Percentiles rank a stretch among this genome's conserved stretches.
Conservation (phyloP, 768 basidiomycete species). For the Tulasnella sp. region DNA sequence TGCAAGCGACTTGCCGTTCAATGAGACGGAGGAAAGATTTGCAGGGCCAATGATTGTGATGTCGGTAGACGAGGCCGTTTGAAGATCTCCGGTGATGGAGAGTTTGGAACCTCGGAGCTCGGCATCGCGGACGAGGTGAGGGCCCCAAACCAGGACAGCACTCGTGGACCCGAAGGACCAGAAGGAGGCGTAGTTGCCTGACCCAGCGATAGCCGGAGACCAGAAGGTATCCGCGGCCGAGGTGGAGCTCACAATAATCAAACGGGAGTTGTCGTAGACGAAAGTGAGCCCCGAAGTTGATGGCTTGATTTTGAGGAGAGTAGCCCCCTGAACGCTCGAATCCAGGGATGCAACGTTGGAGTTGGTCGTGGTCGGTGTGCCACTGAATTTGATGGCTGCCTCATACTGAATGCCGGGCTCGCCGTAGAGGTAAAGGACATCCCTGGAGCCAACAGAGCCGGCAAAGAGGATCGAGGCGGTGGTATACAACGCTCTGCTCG, state of each 20-base stretch:
- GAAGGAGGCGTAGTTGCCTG: slow-evolving; percentile 46
- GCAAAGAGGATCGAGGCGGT: slow-evolving; percentile 72
- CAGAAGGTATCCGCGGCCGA: slow-evolving; percentile 34
- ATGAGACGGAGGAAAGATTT: slow-evolving; percentile 47
- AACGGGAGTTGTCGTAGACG: slow-evolving; percentile 37
- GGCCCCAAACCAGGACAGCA: slow-evolving; percentile 52
- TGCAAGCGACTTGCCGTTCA: slow-evolving; percentile 58
- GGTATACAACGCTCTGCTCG: slow-evolving; percentile 50
- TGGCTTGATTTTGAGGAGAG: slow-evolving; percentile 16
- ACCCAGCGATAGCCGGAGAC: slow-evolving; percentile 21
- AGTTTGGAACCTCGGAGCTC: slow-evolving; percentile 38
- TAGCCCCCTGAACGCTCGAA: not conserved
- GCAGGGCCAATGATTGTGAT: slow-evolving; percentile 53
- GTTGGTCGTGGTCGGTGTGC: slow-evolving; percentile 29
- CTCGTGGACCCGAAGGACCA: slow-evolving; percentile 72
- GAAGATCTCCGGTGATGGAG: slow-evolving; percentile 57
- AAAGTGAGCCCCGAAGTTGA: slow-evolving; percentile 37
- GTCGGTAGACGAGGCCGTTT: slow-evolving; percentile 34
- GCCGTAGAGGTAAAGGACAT: slow-evolving; percentile 58
- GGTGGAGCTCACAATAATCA: slow-evolving; percentile 40
- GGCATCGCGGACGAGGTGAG: slow-evolving; percentile 47
- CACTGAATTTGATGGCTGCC: slow-evolving; percentile 44
- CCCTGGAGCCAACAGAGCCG: slow-evolving; percentile 33
- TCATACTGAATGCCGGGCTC: slow-evolving; percentile 54
- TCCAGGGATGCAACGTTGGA: not conserved